Percentiles rank a stretch among this genome's conserved stretches.
phyloP scores from a whole-genome alignment of 1,284 basidiomycete genomes.

The Sanguinoderma infundibulare region DNA sequence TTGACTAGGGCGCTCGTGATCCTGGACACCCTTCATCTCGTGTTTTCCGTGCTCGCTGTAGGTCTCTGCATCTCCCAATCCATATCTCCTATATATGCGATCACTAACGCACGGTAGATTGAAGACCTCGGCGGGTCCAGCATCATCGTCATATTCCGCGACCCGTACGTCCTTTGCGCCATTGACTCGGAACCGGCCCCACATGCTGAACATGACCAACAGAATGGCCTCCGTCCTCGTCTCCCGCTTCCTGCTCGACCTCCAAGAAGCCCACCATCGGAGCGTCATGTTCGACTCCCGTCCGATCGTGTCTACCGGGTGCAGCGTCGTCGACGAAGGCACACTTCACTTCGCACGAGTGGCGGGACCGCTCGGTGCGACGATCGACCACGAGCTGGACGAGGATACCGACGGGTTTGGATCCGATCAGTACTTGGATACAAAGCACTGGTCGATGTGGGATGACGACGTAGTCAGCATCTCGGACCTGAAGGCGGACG shows the following conservation, averaged over 20 bases:
- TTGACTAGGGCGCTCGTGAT: neutral
- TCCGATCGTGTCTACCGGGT: neutral
- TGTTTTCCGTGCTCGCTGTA: neutral
- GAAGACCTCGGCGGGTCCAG: neutral
- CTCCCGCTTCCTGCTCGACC: neutral
- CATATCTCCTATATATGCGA: neutral
- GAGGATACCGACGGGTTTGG: neutral
- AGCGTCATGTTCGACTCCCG: neutral
- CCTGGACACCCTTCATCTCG: neutral
- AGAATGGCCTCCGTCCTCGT: neutral
- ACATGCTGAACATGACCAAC: neutral
- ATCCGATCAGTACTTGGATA: neutral
- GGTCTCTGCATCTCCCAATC: neutral
- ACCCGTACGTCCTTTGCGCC: neutral
- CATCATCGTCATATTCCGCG: neutral
- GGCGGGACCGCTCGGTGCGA: neutral
- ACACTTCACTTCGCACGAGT: neutral
- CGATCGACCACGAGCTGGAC: neutral
- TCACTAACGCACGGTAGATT: neutral
- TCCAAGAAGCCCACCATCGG: neutral
- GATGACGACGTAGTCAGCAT: neutral
- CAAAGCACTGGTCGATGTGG: neutral
- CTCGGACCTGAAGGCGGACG: neutral
- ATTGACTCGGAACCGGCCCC: neutral
- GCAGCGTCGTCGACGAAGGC: slow-evolving; percentile 9